Evolutionary conservation across 179 eudicot species (phyloP), one percentile per base, ranked within the genome.

Genomic region (Beta lomatogona): DNA sequence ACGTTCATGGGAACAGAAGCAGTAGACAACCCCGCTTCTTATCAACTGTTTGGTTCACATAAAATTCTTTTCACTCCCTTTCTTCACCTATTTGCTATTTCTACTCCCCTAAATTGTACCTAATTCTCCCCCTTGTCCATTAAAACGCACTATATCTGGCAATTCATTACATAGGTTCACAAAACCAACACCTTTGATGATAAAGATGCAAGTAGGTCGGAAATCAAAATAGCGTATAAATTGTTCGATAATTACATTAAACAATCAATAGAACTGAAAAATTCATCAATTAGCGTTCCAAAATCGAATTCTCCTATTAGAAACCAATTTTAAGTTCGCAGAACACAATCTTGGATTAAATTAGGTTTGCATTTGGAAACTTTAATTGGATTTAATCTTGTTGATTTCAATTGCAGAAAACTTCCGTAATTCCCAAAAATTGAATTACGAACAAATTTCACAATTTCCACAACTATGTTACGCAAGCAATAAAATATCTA

Each of bases 1-100:
- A 12, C 5, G 11, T 21, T 21, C 31, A 71, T 12, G 2, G 28
- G 4, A 68, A 41, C 3, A 5, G 12, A 68, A 68, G 15, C 72
- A 8, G 12, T 1, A 21, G 50, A 7, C 11, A 69, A 21, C 12
- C 48, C 15, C 5, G 48, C 44, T 7, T 22, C 21, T 48, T 5
- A 71, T n/a, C 59, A 48, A 50, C 12, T n/a, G 58, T 71, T 71
- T n/a, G 55, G 75, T 28, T 71, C 75, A n/a, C 59, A 22, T 22
- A 12, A 28, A 25, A 28, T 66, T 31, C 4, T 13, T 36, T 36
- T 36, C 41, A 36, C 3, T 36, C 54, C 31, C 7, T n/a, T 11
- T 71, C 6, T 46, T 19, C 53, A 70, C 4, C 31, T 10, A 71
- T n/a, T 18, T 16, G 41, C 41, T 36, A 36, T 36, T 36, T 36